Evolutionary conservation across 352 stramenopile genomes (phyloP), one percentile per base, ranked within the genome.

Genomic region (Phytophthora hibernalis): DNA sequence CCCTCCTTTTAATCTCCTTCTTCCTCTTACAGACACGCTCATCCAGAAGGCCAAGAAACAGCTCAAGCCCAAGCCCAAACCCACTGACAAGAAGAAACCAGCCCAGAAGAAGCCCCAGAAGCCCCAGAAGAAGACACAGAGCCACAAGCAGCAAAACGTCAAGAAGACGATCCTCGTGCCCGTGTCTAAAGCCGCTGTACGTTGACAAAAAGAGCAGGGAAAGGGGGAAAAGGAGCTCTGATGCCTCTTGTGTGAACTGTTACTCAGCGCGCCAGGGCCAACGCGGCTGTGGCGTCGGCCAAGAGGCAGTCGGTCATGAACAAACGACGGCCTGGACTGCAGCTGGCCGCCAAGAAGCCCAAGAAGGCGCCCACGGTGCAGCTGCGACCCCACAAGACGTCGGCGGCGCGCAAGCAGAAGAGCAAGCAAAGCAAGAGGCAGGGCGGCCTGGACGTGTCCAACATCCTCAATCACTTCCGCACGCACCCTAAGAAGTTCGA

Each of bases 401-500:
- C 80, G 57, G 72, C 71, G 2, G 70, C 67, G 21, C 76, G 70
- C 24, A 72, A 82, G 42, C 56, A 77, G 48, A 42, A 51, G n/a
- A n/a, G n/a, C 18, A 65, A 74, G 49, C 64, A 54, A 22, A 33
- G 21, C 40, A 72, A 64, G 37, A 51, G 58, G 13, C 54, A 61
- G 40, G 59, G 70, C 33, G 75, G 71, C 31, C 67, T 93, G 35
- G 82, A 93, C 55, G 83, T 91, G 48, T 91, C 83, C 45, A 91
- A 91, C 65, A 93, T 93, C 62, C 76, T 90, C 52, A 76, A 80
- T 68, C 87, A 95, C 68, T 93, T 91, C 54, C 79, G 74, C 42
- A 79, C 82, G 51, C 83, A 93, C 60, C 84, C 84, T 20, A 89
- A 80, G 50, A 95, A 93, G 75, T 95, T 95, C 44, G 70, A 88